Base-by-base conservation (phyloP, 352 stramenopile species). In the Pythium biforme region DNA sequence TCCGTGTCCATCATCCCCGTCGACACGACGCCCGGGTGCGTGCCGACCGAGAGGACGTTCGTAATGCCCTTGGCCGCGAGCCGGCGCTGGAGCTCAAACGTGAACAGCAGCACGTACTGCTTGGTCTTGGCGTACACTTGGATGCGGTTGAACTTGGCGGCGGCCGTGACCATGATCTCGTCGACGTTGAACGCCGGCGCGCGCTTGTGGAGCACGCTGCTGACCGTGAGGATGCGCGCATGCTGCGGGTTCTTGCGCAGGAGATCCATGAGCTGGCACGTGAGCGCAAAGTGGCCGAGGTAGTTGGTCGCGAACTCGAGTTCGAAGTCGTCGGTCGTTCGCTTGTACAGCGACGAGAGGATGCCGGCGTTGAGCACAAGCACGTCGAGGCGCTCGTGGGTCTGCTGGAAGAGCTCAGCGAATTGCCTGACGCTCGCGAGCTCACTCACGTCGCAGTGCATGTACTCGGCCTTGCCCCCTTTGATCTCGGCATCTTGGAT, bases 71-170 rank as follows among this genome's bases (percentile, higher is more conserved):
- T 55, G 5, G 62, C 68, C 22, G 73, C 48, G 4, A 85, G 29
- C 0, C 74, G 73, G 25, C 75, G 64, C 3, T 81, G 57, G 1
- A 87, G 69, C 47, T 89, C 79, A 0, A 54, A 9, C 17, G 74
- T 76, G 55, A 86, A 87, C 0, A 87, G 54, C 41, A 84, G 46
- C 58, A 83, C 83, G 52, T 53, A 77, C 10, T 87, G 34, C 54
- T 89, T 89, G 17, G 75, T 77, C 33, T 79, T 75, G 11, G 43
- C 27, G 55, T 89, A 89, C 20, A 70, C 63, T 1, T n/a, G 14
- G 25, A 57, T 57, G 25, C 45, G 25, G 17, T 68, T 61, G 52
- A 71, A 75, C 33, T 79, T 86, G 46, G 72, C 63, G 4, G 74
- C 64, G 3, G 74, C 29, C 14, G 68, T 76, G 55, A 49, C 54